These are phyloP conservation scores for Xylariaceae sp. DNA, from an alignment of 2,329 filamentous ascomycete genomes.

Conservation along the genomic window DNA sequence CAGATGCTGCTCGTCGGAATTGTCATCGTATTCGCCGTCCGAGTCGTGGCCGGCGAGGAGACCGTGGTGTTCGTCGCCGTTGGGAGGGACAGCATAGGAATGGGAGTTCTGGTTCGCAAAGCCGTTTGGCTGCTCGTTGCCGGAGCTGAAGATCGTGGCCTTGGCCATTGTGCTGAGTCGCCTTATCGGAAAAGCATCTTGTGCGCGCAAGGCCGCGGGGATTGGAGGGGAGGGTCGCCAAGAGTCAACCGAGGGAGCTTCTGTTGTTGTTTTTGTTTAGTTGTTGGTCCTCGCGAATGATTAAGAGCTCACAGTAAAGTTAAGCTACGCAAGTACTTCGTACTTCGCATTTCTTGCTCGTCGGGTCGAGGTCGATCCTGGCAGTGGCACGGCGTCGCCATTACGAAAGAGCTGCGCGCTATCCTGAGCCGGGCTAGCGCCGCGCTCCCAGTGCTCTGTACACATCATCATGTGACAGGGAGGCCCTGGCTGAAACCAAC, in stretches of 20 bases:
- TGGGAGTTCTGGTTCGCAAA: conserved; percentile 11
- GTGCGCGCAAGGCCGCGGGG: conserved; percentile 12
- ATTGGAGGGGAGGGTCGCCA: too few relatives aligned
- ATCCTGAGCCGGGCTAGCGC: neutral
- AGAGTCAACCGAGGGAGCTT: too few relatives aligned
- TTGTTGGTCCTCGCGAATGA: neutral
- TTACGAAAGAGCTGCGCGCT: neutral
- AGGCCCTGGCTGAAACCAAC: neutral
- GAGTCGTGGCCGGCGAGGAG: conserved; percentile 33
- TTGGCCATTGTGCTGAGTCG: conserved; percentile 41
- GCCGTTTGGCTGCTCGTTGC: conserved; percentile 25
- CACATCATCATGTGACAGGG: neutral
- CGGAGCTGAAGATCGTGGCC: conserved; percentile 34
- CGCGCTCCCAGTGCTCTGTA: neutral
- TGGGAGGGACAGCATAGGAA: conserved; percentile 23
- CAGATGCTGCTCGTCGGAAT: conserved; percentile 19
- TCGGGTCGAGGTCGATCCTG: too few relatives aligned
- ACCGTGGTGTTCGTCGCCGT: conserved; percentile 37
- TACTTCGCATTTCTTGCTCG: too few relatives aligned
- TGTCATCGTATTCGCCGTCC: conserved; percentile 19
- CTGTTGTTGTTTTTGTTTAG: too few relatives aligned
- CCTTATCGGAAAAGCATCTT: conserved; percentile 39
- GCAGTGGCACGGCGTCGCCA: neutral
- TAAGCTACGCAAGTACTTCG: neutral
- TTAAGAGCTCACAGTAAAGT: neutral